Base-by-base conservation (phyloP, 805 yeast genomes). In the Pichia phayaonensis region DNA sequence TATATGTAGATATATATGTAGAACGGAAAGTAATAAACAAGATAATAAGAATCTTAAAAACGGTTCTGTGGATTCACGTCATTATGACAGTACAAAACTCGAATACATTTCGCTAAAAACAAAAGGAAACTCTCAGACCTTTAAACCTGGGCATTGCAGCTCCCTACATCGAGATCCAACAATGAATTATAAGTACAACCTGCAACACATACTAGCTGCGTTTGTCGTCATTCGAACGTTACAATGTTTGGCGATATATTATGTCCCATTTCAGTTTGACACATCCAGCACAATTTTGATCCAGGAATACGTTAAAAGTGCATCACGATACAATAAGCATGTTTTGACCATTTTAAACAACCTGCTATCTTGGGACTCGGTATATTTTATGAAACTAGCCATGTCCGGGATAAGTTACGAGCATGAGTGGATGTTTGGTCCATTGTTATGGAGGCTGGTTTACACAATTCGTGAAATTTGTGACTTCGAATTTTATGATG, bases 361-460 rank as follows among this genome's bases (percentile, higher is more conserved):
- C 49, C 70, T 88, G 5, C 68, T 86, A 24, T 74, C 82, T 4
- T 92, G 98, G 98, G 99, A 92, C 64, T 74, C 83, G 1, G 94
- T 90, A 0, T 90, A 83, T 65, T 90, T 86, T 60, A 64, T 77
- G 16, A 79, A 81, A 43, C 63, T 83, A 49, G 79, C 86, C 34
- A 61, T 66, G 11, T 64, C 75, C 16, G 80, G 75, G 0, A 67
- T 73, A 2, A 63, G 68, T n/a, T 90, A 73, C 65, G 98, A 92
- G 66, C 96, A 92, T 64, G 95, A 90, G 66, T 86, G 80, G 74
- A 97, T 95, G 5, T 92, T 88, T 63, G 81, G 95, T 26, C 86
- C 86, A 12, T 61, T 80, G 2, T 92, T 96, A 95, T 75, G 84
- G 71, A 61, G 77, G 23, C 44, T 82, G 4, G 45, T 65, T 42